Conservation (phyloP, 192 early-diverging fungal genomes). For the Linnemannia schmuckeri region DNA sequence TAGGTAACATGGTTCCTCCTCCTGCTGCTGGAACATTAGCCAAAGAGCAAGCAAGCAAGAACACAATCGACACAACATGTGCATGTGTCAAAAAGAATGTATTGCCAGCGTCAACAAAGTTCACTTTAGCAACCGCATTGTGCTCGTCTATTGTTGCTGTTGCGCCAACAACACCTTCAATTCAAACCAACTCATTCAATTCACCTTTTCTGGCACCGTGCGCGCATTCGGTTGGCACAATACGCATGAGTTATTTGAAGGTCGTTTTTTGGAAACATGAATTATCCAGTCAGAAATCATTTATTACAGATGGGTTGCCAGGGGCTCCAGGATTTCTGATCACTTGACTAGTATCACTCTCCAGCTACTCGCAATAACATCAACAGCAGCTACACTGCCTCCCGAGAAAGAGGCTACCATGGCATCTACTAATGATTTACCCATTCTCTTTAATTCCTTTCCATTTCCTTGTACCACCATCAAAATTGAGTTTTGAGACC, state of each 20-base stretch:
- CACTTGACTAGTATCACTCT: background rate
- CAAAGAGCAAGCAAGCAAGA: too few relatives aligned
- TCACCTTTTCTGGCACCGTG: background rate
- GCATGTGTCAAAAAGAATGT: background rate
- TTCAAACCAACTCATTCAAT: background rate
- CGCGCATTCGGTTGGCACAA: background rate
- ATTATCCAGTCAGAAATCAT: too few relatives aligned
- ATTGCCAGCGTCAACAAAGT: background rate
- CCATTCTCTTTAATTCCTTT: background rate
- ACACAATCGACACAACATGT: too few relatives aligned
- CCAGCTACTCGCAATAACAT: background rate
- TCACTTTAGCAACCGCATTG: background rate
- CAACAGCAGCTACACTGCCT: background rate
- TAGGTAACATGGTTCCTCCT: too few relatives aligned
- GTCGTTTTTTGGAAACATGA: too few relatives aligned
- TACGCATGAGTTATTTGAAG: too few relatives aligned
- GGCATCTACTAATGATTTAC: background rate
- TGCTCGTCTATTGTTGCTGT: background rate
- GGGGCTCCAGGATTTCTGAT: background rate
- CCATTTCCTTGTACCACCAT: background rate
- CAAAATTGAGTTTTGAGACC: background rate
- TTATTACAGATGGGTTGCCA: background rate
- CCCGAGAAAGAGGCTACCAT: background rate
- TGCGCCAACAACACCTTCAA: background rate
- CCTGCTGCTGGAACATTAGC: too few relatives aligned